Base-by-base conservation (phyloP, 148 eudicot genomes). In the Selenicereus undatus region DNA sequence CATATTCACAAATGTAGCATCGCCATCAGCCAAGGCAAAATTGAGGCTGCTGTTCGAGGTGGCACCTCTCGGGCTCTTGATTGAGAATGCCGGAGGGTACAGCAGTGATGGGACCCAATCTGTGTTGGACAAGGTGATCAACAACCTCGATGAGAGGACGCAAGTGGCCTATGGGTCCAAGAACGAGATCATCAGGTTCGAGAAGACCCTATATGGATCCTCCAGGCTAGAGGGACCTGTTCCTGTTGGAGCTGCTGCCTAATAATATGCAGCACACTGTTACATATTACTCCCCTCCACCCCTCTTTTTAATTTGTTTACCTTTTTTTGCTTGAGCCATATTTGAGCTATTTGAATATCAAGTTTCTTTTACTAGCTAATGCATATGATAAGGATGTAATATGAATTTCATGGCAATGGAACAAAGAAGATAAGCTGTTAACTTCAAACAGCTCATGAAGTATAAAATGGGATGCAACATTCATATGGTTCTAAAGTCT, bases 101-200 rank as follows among this genome's bases (percentile, higher is more conserved):
- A 97, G 97, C 78, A 97, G 99, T 72, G 98, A 97, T 75, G 99
- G 99, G 16, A 91, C 85, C 35, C 87, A 90, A 72, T 94, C 98
- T n/a, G 97, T 97, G 73, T 87, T 97, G 27, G 96, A 97, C 81
- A 92, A 86, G 84, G 97, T 90, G 56, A 86, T 94, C 24, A 62
- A 14, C 3, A 90, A 84, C 68, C 92, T 97, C 11, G 98, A 97
- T 74, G 99, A 97, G 16, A 82, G 99, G 83, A 97, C 99, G 83
- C 99, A 97, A 85, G 99, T 97, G 22, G 99, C 98, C 17, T 97
- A 94, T 58, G 99, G 98, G 21, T 97, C 99, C 65, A 94, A 92
- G 85, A 91, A 94, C 45, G 98, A 97, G 97, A 90, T 97, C 73
- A 89, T 94, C 75, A 83, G 98, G 51, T 94, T 97, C 27, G 98